phyloP scores from a whole-genome alignment of 1,139 yeast genomes.

The Blastobotrys arbuscula region DNA sequence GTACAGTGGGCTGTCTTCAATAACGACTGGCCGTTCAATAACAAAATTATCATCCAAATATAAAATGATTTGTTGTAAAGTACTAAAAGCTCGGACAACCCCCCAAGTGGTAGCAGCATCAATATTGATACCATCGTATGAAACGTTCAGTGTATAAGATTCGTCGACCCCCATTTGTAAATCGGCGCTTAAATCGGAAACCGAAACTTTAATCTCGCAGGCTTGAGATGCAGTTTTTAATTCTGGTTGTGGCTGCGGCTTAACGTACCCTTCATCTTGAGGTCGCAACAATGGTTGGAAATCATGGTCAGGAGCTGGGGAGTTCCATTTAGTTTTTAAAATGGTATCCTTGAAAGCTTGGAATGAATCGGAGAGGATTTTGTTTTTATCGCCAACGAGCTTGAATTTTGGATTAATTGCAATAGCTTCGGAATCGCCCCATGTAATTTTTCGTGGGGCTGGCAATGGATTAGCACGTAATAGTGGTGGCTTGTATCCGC shows the following conservation, averaged over 20 bases:
- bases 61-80: conserved; percentile 40
- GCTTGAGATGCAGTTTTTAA: background rate
- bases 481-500: background rate
- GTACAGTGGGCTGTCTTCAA: conserved; percentile 38
- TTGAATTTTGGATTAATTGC: conserved; percentile 8
- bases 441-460: conserved; percentile 12
- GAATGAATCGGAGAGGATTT: conserved; percentile 21
- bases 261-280: conserved; percentile 1
- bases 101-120: conserved; percentile 42
- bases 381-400: conserved; percentile 14
- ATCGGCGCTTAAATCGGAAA: conserved; percentile 31
- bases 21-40: conserved; percentile 36
- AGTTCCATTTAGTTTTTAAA: conserved; percentile 15
- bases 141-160: conserved; percentile 30
- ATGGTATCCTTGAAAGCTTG: conserved; percentile 15
- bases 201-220: background rate
- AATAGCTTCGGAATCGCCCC: conserved; percentile 13
- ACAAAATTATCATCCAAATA: conserved; percentile 9
- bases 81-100: conserved; percentile 40
- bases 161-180: conserved; percentile 40
- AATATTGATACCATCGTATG: conserved; percentile 25
- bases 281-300: conserved; percentile 9
- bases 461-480: conserved; percentile 14
- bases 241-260: background rate
- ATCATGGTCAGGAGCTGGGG: conserved; percentile 17